Conservation (phyloP, 1,139 yeast species). For the Saccharomyces hybrid region DNA sequence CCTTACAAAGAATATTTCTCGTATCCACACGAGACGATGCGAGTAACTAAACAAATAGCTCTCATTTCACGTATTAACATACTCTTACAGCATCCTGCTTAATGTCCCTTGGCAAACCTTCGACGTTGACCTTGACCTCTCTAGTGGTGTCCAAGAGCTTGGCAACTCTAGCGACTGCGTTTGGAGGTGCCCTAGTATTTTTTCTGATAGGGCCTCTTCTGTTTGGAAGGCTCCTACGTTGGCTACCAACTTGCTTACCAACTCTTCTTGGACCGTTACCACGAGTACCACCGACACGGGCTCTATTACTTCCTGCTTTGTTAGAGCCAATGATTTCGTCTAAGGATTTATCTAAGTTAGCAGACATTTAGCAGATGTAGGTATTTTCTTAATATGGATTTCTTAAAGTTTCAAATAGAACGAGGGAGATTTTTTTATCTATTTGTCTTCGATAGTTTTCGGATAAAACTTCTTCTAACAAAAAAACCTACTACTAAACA, state of each 20-base stretch:
- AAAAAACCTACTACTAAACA: neutral
- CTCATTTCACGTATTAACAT: slow-evolving; percentile 38
- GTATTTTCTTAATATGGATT: slow-evolving; percentile 2
- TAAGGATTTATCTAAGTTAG: slow-evolving; percentile 83
- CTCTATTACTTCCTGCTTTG: slow-evolving; percentile 38
- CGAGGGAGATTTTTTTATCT: neutral
- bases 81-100: slow-evolving; percentile 73
- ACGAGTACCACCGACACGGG: slow-evolving; percentile 35
- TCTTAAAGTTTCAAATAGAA: neutral
- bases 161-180: slow-evolving; percentile 39
- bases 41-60: slow-evolving; percentile 3
- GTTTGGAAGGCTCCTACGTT: slow-evolving; percentile 18
- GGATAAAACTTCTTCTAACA: too few relatives aligned
- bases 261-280: slow-evolving; percentile 31
- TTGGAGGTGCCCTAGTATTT: slow-evolving; percentile 25
- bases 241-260: slow-evolving; percentile 24
- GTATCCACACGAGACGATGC: slow-evolving; percentile 10
- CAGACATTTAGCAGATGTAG: slow-evolving; percentile 39
- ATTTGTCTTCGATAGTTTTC: neutral
- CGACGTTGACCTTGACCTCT: slow-evolving; percentile 68
- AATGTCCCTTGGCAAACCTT: slow-evolving; percentile 73
- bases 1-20: slow-evolving; percentile 3
- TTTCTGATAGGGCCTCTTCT: slow-evolving; percentile 18
- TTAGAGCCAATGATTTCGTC: slow-evolving; percentile 82
- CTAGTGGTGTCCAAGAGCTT: slow-evolving; percentile 44